Evolutionary conservation across 768 basidiomycete species (phyloP).

Genomic region (Leccinum incarnatum): DNA sequence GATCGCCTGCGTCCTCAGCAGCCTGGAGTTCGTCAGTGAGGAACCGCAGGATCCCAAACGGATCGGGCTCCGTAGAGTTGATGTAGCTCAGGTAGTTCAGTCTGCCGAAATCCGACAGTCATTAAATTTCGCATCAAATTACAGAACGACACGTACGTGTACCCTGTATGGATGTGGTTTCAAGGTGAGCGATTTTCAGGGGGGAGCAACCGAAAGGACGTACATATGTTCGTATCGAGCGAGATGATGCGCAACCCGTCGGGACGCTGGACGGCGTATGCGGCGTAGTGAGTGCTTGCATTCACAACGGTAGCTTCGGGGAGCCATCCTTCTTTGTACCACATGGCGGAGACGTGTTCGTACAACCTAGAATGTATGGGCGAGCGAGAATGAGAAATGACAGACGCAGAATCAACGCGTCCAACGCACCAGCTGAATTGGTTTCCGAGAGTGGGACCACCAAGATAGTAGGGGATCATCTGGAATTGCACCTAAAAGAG

Average conservation of each 20-base stretch:
- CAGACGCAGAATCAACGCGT: not conserved
- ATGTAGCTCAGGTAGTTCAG: slow-evolving; percentile 49
- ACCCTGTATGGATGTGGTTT: slow-evolving; percentile 24
- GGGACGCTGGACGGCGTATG: slow-evolving; percentile 41
- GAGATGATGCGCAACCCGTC: slow-evolving; percentile 50
- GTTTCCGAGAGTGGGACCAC: slow-evolving; percentile 27
- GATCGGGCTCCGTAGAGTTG: slow-evolving; percentile 44
- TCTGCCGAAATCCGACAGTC: slow-evolving; percentile 17
- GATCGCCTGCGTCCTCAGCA: slow-evolving; percentile 48
- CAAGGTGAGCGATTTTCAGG: not conserved
- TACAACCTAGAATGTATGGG: slow-evolving; percentile 39
- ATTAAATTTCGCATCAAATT: not conserved
- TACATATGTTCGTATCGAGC: slow-evolving; percentile 51
- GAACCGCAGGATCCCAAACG: slow-evolving; percentile 49
- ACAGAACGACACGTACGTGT: slow-evolving; percentile 28
- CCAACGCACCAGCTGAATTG: slow-evolving; percentile 43
- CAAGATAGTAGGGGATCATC: slow-evolving; percentile 40
- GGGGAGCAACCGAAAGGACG: slow-evolving; percentile 18
- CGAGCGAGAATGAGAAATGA: not conserved
- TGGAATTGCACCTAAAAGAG: slow-evolving; percentile 21
- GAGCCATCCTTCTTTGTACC: slow-evolving; percentile 48
- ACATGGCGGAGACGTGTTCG: slow-evolving; percentile 44
- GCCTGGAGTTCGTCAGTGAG: slow-evolving; percentile 51
- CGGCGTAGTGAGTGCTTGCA: slow-evolving; percentile 47
- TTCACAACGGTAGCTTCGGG: slow-evolving; percentile 34